phyloP scores from a whole-genome alignment of 2,329 filamentous ascomycete species.

The Trichoderma koningii region DNA sequence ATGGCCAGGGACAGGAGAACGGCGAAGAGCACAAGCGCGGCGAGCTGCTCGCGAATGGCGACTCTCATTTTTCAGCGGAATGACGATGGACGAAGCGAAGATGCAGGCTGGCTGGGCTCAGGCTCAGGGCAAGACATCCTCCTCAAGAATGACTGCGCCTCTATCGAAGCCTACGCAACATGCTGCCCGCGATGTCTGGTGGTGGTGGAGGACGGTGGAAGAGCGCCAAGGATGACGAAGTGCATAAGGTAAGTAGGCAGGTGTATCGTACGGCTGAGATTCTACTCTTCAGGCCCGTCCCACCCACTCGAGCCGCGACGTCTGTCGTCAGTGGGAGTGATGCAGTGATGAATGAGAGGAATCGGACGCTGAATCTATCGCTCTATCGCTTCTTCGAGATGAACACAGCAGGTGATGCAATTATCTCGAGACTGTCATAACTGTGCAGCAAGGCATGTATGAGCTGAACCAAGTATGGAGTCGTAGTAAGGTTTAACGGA shows the following conservation, averaged over 20 bases:
- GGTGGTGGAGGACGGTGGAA: not conserved
- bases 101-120: slow-evolving; percentile 12
- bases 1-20: slow-evolving; percentile 75
- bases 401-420: too few relatives aligned
- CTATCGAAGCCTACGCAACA: slow-evolving; percentile 17
- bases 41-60: slow-evolving; percentile 85
- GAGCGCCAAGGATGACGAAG: not conserved
- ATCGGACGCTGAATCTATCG: not conserved
- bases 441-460: too few relatives aligned
- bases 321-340: not conserved
- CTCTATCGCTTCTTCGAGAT: not conserved
- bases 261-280: not conserved
- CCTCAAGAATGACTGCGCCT: not conserved
- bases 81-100: not conserved
- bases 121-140: slow-evolving; percentile 23
- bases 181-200: slow-evolving; percentile 3
- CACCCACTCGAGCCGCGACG: not conserved
- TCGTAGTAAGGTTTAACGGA: too few relatives aligned
- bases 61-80: slow-evolving; percentile 65
- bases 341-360: too few relatives aligned
- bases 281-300: not conserved
- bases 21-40: slow-evolving; percentile 72
- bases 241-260: not conserved
- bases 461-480: too few relatives aligned
- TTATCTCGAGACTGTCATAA: too few relatives aligned